Percentiles rank a stretch among this genome's conserved stretches.
Conservation (phyloP, 2,329 filamentous ascomycete genomes). For the Dryadomyces quercus-mongolicae region DNA sequence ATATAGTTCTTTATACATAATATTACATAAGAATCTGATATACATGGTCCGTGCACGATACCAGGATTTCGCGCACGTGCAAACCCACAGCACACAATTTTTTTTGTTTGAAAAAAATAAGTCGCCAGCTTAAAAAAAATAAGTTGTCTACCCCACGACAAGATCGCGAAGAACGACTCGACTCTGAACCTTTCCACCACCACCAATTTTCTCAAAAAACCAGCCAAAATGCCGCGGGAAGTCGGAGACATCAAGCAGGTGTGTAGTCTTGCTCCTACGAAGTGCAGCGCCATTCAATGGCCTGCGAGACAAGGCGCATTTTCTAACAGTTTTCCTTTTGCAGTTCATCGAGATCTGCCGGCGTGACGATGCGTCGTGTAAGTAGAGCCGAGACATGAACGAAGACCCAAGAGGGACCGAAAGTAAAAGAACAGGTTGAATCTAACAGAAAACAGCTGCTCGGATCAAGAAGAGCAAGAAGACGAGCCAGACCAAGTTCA, state of each 20-base stretch:
- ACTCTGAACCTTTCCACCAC: conserved; percentile 8
- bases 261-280: conserved; percentile 14
- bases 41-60: not conserved
- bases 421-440: conserved; percentile 15
- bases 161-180: conserved; percentile 4
- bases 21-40: not conserved
- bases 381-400: conserved; percentile 33
- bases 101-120: not conserved
- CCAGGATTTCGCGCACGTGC: conserved; percentile 8
- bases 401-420: too few relatives aligned
- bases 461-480: conserved; percentile 94
- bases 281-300: too few relatives aligned
- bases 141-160: conserved; percentile 2
- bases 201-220: conserved; percentile 10
- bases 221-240: conserved; percentile 90
- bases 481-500: conserved; percentile 96
- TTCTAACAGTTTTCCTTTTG: not conserved
- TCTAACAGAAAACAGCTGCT: conserved; percentile 46
- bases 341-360: conserved; percentile 99
- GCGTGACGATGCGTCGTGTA: conserved; percentile 99
- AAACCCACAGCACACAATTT: conserved; percentile 11
- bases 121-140: not conserved
- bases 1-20: not conserved
- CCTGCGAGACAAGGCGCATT: too few relatives aligned
- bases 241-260: conserved; percentile 94